These are phyloP conservation scores for Ailanthus altissimus DNA, from an alignment of 345 rosid species.

Conservation along the genomic window DNA sequence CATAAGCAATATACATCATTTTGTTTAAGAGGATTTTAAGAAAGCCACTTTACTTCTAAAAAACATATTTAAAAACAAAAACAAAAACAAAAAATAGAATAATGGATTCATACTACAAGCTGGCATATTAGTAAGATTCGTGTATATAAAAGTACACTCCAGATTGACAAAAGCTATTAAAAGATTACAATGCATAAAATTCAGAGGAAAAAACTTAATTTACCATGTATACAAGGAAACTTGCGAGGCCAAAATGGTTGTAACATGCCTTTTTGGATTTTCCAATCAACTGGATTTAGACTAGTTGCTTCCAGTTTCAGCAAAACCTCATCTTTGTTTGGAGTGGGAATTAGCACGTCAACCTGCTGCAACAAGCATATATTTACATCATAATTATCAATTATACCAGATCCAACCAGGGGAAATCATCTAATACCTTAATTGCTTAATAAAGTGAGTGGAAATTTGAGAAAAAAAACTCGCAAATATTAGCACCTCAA, in stretches of 20 bases:
- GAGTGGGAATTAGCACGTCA: slow-evolving; percentile 50
- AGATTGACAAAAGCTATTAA: background rate
- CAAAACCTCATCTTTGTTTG: slow-evolving; percentile 55
- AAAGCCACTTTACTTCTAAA: background rate
- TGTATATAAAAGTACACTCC: background rate
- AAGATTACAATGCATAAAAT: background rate
- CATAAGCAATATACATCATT: background rate
- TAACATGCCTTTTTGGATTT: slow-evolving; percentile 59
- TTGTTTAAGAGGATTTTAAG: background rate
- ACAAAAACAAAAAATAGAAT: background rate
- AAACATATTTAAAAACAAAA: background rate
- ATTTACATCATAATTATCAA: background rate
- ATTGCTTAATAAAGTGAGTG: background rate
- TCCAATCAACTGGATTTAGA: slow-evolving; percentile 72
- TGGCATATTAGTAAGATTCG: background rate
- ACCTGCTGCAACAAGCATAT: slow-evolving; percentile 52
- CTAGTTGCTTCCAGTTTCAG: slow-evolving; percentile 60
- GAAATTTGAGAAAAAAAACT: background rate
- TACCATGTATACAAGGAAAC: slow-evolving; percentile 76
- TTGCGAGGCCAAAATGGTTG: slow-evolving; percentile 63
- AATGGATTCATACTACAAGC: background rate
- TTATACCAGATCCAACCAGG: background rate
- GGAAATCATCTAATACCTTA: background rate
- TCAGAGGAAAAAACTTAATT: background rate
- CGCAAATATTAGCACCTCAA: background rate